Evolutionary conservation across 495 filamentous ascomycete species (phyloP), one percentile per base, ranked within the genome.

Genomic region (Podospora anserina): DNA sequence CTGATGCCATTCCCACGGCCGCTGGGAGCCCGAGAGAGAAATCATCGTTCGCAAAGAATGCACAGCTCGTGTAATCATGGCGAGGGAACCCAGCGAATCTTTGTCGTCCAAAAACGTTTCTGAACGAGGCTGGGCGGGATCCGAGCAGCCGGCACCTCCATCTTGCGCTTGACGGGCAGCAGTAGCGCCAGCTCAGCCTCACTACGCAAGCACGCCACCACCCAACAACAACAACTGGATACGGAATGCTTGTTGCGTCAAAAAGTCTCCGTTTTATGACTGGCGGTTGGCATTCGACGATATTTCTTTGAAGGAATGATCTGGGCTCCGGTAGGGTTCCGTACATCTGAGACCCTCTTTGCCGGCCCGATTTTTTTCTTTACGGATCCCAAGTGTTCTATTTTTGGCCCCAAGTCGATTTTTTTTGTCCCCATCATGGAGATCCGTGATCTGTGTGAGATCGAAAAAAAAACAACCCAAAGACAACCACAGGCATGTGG

Each of bases 81-180:
- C 13, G 39, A 49, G 39, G 39, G 7, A 49, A 49, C 39, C 39
- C 39, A 49, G 39, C 39, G 39, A 49, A 49, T 49, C 39, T 49
- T 49, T 9, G 39, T 49, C 39, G 39, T 49, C 39, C 39, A 49
- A 49, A 58, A n/a, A 57, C 54, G 23, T 26, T 5, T 58, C n/a
- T 58, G 55, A 56, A 58, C 55, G 55, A 58, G 55, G 55, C 55
- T 58, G 55, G 55, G 55, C 19, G 55, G 55, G 23, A 58, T 58
- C 55, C 55, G 55, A 58, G 55, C n/a, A 58, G 55, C 55, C 55
- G 55, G n/a, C 23, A 26, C n/a, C 39, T 49, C 19, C 55, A 19
- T 58, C 54, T 23, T 57, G 54, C 20, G 16, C 18, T 18, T 57
- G 54, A 58, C 19, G 55, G 23, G 19, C 55, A 58, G 55, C 55